These are phyloP conservation scores for Sporothrix luriei DNA, from an alignment of 2,329 filamentous ascomycete genomes.

Conservation along the genomic window DNA sequence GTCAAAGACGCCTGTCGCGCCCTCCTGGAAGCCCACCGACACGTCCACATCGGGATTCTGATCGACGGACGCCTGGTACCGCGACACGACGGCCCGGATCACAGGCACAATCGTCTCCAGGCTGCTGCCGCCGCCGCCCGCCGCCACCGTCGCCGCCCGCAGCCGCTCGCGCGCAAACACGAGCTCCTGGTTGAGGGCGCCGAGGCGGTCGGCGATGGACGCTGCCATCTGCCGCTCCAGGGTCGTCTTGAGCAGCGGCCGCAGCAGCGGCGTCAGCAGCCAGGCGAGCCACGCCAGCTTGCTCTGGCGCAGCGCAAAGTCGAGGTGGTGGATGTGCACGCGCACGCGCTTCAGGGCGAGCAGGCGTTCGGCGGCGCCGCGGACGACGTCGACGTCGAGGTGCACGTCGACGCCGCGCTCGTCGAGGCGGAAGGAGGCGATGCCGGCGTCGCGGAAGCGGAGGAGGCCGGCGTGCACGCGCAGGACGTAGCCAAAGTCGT, in stretches of 20 bases:
- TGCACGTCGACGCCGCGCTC: constrained; percentile 84
- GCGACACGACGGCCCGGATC: constrained; percentile 40
- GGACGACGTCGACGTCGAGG: constrained; percentile 80
- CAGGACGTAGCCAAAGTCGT: constrained; percentile 89
- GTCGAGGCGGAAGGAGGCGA: constrained; percentile 83
- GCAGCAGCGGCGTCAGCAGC: constrained; percentile 58
- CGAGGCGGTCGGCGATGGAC: constrained; percentile 69
- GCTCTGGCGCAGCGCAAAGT: constrained; percentile 65
- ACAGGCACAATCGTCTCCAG: constrained; percentile 8
- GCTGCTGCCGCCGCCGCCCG: constrained; percentile 65
- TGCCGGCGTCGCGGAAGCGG: constrained; percentile 76
- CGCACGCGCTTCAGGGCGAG: constrained; percentile 74
- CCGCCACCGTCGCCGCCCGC: constrained; percentile 77
- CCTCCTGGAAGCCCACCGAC: constrained; percentile 62
- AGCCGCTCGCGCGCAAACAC: constrained; percentile 84
- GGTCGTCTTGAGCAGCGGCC: constrained; percentile 77
- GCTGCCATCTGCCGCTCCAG: constrained; percentile 77
- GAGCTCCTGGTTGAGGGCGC: constrained; percentile 78
- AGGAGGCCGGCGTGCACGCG: constrained; percentile 75
- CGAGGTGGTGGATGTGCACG: constrained; percentile 80
- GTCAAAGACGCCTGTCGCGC: constrained; percentile 66
- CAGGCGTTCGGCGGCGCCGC: constrained; percentile 77
- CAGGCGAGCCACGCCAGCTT: neutral
- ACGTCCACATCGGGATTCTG: constrained; percentile 77
- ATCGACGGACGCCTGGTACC: neutral